phyloP scores from a whole-genome alignment of 805 yeast genomes.

The Kazachstania taianensis region DNA sequence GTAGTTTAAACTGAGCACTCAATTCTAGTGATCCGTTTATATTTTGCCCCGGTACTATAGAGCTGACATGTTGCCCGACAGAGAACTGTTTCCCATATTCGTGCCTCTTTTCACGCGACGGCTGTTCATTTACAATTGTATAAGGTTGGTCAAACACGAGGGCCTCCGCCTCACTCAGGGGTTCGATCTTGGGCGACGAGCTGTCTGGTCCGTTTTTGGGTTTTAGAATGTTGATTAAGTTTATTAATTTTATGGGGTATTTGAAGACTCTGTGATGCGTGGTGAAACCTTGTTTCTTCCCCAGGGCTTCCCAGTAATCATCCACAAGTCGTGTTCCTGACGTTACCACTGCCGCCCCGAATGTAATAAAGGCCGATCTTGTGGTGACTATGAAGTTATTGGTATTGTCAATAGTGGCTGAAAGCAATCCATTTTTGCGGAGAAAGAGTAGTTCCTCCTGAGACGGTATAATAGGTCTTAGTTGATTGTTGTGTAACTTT shows the following conservation, averaged over 20 bases:
- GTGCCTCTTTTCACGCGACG: conserved; percentile 17
- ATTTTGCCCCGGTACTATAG: conserved; percentile 25
- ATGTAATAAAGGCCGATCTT: conserved; percentile 36
- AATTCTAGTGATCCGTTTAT: conserved; percentile 26
- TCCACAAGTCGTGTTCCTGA: conserved; percentile 41
- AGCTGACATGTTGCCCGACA: conserved; percentile 18
- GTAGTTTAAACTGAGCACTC: conserved; percentile 24
- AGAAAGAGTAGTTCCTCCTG: conserved; percentile 33
- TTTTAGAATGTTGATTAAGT: conserved; percentile 6
- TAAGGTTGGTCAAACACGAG: conserved; percentile 18
- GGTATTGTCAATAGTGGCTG: conserved; percentile 6
- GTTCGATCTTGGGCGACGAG: not conserved
- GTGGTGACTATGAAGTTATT: conserved; percentile 33
- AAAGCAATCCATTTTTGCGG: conserved; percentile 22
- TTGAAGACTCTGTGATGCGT: conserved; percentile 36
- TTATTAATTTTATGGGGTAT: conserved; percentile 12
- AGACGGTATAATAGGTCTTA: conserved; percentile 30
- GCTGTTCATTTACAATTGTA: conserved; percentile 20
- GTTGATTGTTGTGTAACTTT: conserved; percentile 27
- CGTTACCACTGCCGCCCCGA: conserved; percentile 40
- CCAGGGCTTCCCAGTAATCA: conserved; percentile 46
- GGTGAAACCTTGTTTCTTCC: conserved; percentile 35
- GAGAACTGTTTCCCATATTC: conserved; percentile 17
- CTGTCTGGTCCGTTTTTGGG: conserved; percentile 6
- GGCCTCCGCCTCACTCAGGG: not conserved